Evolutionary conservation across 371 early-diverging fungal species (phyloP), one percentile per base, ranked within the genome.

Genomic region (Lichtheimia ramosa): DNA sequence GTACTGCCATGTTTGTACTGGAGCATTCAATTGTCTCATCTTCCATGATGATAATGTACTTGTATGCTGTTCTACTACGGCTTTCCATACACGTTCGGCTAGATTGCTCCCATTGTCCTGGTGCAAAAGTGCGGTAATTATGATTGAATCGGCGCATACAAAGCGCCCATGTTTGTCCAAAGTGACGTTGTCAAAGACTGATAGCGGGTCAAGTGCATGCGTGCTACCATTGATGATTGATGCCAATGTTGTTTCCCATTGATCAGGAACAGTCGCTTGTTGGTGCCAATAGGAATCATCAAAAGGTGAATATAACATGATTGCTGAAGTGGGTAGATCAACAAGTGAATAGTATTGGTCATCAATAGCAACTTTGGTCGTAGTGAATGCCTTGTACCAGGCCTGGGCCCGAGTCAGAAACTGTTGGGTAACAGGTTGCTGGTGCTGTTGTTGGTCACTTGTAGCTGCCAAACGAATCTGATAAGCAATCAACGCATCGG

Each of bases 241-340:
- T 57, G 69, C 61, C 1, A 56, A 54, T 14, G 65, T 42, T 8
- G 55, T 21, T 28, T 75, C 65, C 39, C 62, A 13, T 64, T 49
- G 42, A 71, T 58, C 53, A 73, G 61, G 16, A 28, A 18, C 60
- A 82, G 83, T 5, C 51, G 46, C 28, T 66, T 63, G 40, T 27
- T 58, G 28, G 1, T 69, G 51, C 88, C 86, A 88, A 51, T 68
- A 79, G 77, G 66, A 7, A 34, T 34, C 34, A 83, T 82, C 7
- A 84, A 83, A 65, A 83, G 85, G 12, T 83, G 65, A 20, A 84
- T 61, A 52, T 83, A 88, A 2, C 56, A 52, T 49, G 5, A 34
- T 34, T 34, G 6, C 10, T 58, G 51, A 60, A 54, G 63, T 13
- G 55, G 59, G 24, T 51, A 62, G 16, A 27, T 55, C 34, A 65